Percentiles rank a stretch among this genome's conserved stretches.
Conservation (phyloP, 1,139 yeast genomes). For the Yamadazyma diospyri region DNA sequence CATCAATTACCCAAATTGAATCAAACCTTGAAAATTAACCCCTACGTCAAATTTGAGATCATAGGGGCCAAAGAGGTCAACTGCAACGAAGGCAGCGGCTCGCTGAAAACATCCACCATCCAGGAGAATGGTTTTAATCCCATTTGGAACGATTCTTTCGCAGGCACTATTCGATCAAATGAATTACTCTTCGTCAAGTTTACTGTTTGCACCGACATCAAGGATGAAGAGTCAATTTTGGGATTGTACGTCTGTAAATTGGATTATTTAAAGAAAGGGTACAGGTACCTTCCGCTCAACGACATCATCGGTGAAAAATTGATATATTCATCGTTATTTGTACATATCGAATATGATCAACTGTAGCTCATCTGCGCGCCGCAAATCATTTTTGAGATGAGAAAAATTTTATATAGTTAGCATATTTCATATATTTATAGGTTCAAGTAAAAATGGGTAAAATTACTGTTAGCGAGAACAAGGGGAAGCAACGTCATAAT, state of each 20-base stretch:
- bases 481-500: conserved; percentile 59
- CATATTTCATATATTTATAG: not conserved
- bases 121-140: conserved; percentile 82
- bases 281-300: conserved; percentile 71
- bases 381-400: conserved; percentile 3
- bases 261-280: conserved; percentile 64
- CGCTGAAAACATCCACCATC: conserved; percentile 34
- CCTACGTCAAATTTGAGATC: conserved; percentile 57
- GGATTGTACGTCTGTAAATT: conserved; percentile 60
- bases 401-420: conserved; percentile 7
- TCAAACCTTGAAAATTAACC: conserved; percentile 40
- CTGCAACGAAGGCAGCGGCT: conserved; percentile 19
- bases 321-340: conserved; percentile 73
- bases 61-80: conserved; percentile 35
- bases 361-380: too few species aligned
- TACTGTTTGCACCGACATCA: conserved; percentile 18
- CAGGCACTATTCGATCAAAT: conserved; percentile 38
- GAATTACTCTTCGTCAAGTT: conserved; percentile 36
- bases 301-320: conserved; percentile 80
- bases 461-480: conserved; percentile 46
- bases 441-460: conserved; percentile 54
- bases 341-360: conserved; percentile 39
- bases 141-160: conserved; percentile 60
- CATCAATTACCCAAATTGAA: conserved; percentile 75
- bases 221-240: conserved; percentile 34